Conservation (phyloP, 805 yeast genomes). For the Starmerella kuoi region DNA sequence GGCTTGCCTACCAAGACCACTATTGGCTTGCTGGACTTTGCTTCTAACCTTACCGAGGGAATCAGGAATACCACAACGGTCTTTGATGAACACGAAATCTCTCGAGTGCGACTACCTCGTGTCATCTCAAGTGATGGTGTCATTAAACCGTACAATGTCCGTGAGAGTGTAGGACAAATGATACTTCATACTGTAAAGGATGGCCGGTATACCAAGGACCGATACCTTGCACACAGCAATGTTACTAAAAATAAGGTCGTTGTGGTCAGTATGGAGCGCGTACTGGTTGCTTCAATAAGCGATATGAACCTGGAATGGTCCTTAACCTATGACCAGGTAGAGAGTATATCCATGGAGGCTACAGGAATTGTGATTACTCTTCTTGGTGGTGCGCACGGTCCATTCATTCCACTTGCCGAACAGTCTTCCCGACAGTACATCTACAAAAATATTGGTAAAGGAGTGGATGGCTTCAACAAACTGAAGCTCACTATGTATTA, state of each 20-base stretch:
- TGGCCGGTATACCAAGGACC: slow-evolving; percentile 59
- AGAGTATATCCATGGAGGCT: slow-evolving; percentile 59
- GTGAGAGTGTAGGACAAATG: slow-evolving; percentile 89
- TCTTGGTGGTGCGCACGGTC: slow-evolving; percentile 44
- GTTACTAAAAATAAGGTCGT: slow-evolving; percentile 72
- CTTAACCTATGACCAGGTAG: slow-evolving; percentile 49
- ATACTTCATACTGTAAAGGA: slow-evolving; percentile 80
- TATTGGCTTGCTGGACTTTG: slow-evolving; percentile 84
- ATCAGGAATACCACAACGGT: slow-evolving; percentile 85
- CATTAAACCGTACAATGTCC: slow-evolving; percentile 58
- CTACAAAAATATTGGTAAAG: slow-evolving; percentile 61
- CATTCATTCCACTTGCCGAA: slow-evolving; percentile 73
- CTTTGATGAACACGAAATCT: slow-evolving; percentile 53
- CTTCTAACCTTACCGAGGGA: slow-evolving; percentile 87
- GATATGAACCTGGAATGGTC: slow-evolving; percentile 58
- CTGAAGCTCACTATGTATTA: slow-evolving; percentile 21
- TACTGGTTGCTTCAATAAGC: slow-evolving; percentile 55
- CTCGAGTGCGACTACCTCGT: slow-evolving; percentile 73
- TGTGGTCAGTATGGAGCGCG: slow-evolving; percentile 58
- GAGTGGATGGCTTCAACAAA: slow-evolving; percentile 63
- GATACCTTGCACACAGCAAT: slow-evolving; percentile 73
- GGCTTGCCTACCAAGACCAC: slow-evolving; percentile 96
- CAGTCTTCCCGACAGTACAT: slow-evolving; percentile 48
- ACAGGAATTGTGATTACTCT: slow-evolving; percentile 65
- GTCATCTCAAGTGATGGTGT: slow-evolving; percentile 57